Percentiles rank a stretch among this genome's conserved stretches.
These are phyloP conservation scores for Leptosphaerulina australis DNA, from an alignment of 2,329 filamentous ascomycete species.

Conservation along the genomic window DNA sequence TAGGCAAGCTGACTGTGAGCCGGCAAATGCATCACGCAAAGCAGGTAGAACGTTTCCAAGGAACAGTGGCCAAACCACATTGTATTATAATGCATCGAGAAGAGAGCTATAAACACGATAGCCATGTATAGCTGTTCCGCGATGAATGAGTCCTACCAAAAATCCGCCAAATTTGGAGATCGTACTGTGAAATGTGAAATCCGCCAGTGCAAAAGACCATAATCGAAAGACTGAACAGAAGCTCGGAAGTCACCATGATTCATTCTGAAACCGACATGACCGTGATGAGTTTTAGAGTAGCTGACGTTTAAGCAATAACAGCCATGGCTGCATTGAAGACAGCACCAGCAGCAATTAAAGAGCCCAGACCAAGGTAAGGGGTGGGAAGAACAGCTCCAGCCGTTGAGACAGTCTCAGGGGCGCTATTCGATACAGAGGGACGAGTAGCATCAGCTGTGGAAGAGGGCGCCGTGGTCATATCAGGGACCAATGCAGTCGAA, in stretches of 20 bases:
- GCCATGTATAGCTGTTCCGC: slow-evolving; percentile 21
- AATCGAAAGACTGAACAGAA: not conserved
- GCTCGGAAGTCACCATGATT: not conserved
- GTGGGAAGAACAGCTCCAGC: slow-evolving; percentile 29
- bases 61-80: slow-evolving; percentile 15
- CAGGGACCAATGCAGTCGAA: slow-evolving; percentile 5
- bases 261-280: not conserved
- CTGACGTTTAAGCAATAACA: slow-evolving; percentile 24
- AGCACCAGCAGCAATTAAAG: slow-evolving; percentile 31
- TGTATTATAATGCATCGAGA: slow-evolving; percentile 24
- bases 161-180: slow-evolving; percentile 21
- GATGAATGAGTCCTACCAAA: slow-evolving; percentile 13
- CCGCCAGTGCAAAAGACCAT: slow-evolving; percentile 3
- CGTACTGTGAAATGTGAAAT: slow-evolving; percentile 10
- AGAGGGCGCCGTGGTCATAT: slow-evolving; percentile 16
- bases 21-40: not conserved
- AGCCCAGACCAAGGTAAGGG: slow-evolving; percentile 27
- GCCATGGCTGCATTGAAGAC: slow-evolving; percentile 24
- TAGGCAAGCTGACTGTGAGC: no score
- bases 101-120: slow-evolving; percentile 24
- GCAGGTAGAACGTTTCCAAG: not conserved
- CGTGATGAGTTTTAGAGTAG: slow-evolving; percentile 4
- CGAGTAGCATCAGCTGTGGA: slow-evolving; percentile 18
- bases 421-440: slow-evolving; percentile 13
- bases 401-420: slow-evolving; percentile 18